Base-by-base conservation (phyloP, 2,329 filamentous ascomycete genomes). In the Fusarium secorum region DNA sequence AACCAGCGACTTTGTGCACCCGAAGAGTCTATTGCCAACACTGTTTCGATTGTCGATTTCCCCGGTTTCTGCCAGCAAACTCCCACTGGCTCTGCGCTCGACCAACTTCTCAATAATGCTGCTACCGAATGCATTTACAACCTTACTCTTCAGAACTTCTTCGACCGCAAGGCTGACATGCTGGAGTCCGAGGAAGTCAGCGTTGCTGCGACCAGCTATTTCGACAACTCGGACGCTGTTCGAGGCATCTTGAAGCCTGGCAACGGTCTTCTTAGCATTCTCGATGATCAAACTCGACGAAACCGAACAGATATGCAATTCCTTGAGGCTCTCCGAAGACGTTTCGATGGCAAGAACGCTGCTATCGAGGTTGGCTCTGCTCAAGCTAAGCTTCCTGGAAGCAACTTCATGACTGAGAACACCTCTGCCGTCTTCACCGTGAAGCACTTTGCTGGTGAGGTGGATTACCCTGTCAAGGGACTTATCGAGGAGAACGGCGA, bases 401-500 rank as follows among this genome's bases (percentile, higher is more conserved):
- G 93, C 83, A 97, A 97, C 79, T 97, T 97, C 80, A 85, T 91
- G 53, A 95, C 95, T 0, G 91, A 93, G 68, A 97, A 97, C 80
- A 87, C 89, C 1, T 86, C 92, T 0, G 91, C 94, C 9, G 88
- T 88, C 14, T 99, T 99, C 82, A 95, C 94, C 0, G 90, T 99
- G 61, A 94, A 93, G 80, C 96, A 99, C 81, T 99, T 97, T 80
- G 95, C 95, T 41, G 96, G 96, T 54, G 96, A 98, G 79, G 93
- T 99, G 9, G 96, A 99, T 67, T 99, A 99, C 78, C 91, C 93
- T 4, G 88, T 97, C 66, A 91, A 91, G 74, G 93, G 93, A 9
- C 84, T 99, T 26, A 87, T 98, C 5, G 96, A 99, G 80, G 95
- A 97, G 81, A 99, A 99, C 73, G 94, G 95, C 57, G 96, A 99